Conservation (phyloP, 805 yeast species). For the Candida xiaguanensis region DNA sequence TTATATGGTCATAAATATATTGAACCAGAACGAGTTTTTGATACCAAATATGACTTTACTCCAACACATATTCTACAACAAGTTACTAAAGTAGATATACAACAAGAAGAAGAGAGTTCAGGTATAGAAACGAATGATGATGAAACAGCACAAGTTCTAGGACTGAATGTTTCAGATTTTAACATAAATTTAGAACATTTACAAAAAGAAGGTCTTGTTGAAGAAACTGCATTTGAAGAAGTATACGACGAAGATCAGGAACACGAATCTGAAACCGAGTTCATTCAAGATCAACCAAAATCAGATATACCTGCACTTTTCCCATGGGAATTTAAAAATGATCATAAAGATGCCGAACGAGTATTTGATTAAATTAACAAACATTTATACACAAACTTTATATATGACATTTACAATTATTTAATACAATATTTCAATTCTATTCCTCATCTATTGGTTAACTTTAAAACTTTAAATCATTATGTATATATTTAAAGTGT, state of each 20-base stretch:
- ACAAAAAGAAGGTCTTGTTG: conserved; percentile 12
- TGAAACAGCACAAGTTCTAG: not conserved
- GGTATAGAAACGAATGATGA: not conserved
- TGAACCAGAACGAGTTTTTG: conserved; percentile 30
- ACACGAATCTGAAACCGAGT: conserved; percentile 8
- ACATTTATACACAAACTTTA: too few relatives aligned
- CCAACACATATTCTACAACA: conserved; percentile 24
- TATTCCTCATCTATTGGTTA: too few relatives aligned
- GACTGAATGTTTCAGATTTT: conserved; percentile 3
- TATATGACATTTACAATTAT: too few relatives aligned
- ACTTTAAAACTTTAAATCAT: too few relatives aligned
- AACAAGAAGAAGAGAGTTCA: not conserved
- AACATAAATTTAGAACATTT: conserved; percentile 12
- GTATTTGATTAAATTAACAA: conserved; percentile 17
- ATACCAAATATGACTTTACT: conserved; percentile 22
- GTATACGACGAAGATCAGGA: conserved; percentile 11
- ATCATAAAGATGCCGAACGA: conserved; percentile 18
- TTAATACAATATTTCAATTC: too few relatives aligned
- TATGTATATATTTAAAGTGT: too few relatives aligned
- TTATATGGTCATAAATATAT: conserved; percentile 13
- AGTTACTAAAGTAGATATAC: conserved; percentile 9
- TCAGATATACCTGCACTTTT: conserved; percentile 20
- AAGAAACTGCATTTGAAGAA: conserved; percentile 13
- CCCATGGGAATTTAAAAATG: conserved; percentile 33
- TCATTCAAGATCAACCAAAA: not conserved